Conservation (phyloP, 2,329 filamentous ascomycete species). For the Apiospora arundinis region DNA sequence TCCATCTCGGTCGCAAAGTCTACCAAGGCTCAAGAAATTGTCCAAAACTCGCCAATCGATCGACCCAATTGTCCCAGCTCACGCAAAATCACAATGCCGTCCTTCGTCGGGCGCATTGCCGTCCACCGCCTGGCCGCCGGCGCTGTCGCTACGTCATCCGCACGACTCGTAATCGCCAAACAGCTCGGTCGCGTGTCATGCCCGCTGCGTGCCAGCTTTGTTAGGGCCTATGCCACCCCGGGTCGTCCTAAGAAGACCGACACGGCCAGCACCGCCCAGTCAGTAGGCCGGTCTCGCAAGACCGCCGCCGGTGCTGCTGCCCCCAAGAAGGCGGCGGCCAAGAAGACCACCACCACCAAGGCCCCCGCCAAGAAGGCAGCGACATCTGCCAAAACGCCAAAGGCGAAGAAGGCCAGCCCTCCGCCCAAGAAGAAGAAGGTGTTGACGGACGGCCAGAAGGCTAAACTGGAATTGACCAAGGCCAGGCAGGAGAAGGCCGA, state of each 20-base stretch:
- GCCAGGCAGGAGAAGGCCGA: conserved; percentile 31
- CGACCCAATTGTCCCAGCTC: background rate
- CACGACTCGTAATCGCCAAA: conserved; percentile 30
- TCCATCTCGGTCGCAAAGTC: conserved; percentile 7
- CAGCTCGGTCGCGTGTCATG: conserved; percentile 29
- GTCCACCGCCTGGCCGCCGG: conserved; percentile 41
- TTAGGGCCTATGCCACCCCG: conserved; percentile 30
- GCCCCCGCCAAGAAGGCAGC: conserved; percentile 27
- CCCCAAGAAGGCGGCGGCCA: conserved; percentile 29
- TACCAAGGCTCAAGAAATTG: background rate
- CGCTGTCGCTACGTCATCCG: conserved; percentile 24
- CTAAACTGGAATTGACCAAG: conserved; percentile 30
- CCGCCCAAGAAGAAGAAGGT: conserved; percentile 37
- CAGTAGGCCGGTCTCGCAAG: conserved; percentile 33
- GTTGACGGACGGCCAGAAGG: conserved; percentile 25
- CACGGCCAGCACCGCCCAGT: conserved; percentile 24
- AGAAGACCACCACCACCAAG: conserved; percentile 30
- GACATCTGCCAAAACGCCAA: conserved; percentile 34
- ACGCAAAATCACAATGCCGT: conserved; percentile 44
- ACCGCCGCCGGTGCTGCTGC: conserved; percentile 27
- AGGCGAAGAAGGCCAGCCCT: conserved; percentile 30
- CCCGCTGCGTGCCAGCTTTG: conserved; percentile 21
- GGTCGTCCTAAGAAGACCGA: conserved; percentile 26
- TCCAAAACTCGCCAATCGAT: background rate
- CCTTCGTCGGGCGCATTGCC: conserved; percentile 47